Percentiles rank a stretch among this genome's conserved stretches.
Evolutionary conservation across 176 grass and related monocot genomes (phyloP).

Genomic region (Aegilops speltoides): DNA sequence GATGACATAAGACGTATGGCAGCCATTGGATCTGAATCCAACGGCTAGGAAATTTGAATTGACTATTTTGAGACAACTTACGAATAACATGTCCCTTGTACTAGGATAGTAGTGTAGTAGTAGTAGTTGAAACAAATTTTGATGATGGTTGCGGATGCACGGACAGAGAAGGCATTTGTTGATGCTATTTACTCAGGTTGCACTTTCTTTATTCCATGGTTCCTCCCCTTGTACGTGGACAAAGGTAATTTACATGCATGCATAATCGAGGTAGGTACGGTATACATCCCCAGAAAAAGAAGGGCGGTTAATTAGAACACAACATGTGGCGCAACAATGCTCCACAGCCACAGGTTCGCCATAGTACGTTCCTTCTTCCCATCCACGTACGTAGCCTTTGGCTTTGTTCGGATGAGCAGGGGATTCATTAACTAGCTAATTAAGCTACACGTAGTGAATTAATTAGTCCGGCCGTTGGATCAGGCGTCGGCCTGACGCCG

Average conservation of each 20-base stretch:
- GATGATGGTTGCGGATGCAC: not conserved
- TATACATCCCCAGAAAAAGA: constrained; percentile 17
- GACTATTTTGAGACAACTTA: too few species aligned
- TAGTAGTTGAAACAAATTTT: too few species aligned
- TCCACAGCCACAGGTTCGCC: not conserved
- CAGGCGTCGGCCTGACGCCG: not conserved
- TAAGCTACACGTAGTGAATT: not conserved
- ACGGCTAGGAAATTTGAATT: too few species aligned
- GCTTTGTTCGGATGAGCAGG: not conserved
- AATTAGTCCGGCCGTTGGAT: not conserved
- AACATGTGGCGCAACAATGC: not conserved
- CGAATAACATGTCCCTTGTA: too few species aligned
- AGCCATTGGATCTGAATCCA: too few species aligned
- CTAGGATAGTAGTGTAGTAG: too few species aligned
- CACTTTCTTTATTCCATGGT: not conserved
- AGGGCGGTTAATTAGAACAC: not conserved
- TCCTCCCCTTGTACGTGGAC: not conserved
- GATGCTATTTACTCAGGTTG: not conserved
- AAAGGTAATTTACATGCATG: constrained; percentile 15
- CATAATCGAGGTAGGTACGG: not conserved
- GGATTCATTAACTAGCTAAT: not conserved
- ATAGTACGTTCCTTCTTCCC: not conserved
- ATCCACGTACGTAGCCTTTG: not conserved
- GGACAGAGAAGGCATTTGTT: not conserved
- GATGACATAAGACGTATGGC: too few species aligned